These are phyloP conservation scores for Chimonanthus salicifolius DNA, from an alignment of 164 flowering plant species.

Conservation along the genomic window DNA sequence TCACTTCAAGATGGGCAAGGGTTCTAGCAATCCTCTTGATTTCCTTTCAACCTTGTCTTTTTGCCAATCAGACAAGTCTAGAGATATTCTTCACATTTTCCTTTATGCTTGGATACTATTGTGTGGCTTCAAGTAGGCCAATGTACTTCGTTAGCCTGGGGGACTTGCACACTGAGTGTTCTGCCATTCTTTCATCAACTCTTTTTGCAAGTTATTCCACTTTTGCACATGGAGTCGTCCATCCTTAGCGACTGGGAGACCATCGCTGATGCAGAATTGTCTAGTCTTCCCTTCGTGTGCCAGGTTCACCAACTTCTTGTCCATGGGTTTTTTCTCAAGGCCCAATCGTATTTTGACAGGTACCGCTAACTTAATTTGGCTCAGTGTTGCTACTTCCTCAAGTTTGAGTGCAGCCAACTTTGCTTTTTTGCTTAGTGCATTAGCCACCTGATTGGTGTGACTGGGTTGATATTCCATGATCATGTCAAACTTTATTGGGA, in stretches of 20 bases:
- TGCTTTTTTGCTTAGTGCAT: constrained; percentile 1
- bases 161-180: not conserved
- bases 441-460: not conserved
- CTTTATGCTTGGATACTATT: too few relatives aligned
- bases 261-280: not conserved
- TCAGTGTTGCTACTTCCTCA: not conserved
- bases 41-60: too few relatives aligned
- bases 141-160: too few relatives aligned
- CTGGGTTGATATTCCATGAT: not conserved
- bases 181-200: not conserved
- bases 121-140: too few relatives aligned
- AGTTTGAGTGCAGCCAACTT: not conserved
- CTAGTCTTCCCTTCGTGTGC: not conserved
- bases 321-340: not conserved
- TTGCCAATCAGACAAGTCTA: too few relatives aligned
- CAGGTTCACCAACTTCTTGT: not conserved
- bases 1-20: too few relatives aligned
- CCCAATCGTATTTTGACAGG: not conserved
- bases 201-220: not conserved
- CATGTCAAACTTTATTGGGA: not conserved
- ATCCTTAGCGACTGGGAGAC: not conserved
- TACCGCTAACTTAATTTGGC: not conserved
- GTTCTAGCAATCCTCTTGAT: too few relatives aligned
- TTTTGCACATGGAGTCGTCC: not conserved
- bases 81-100: too few relatives aligned